Percentiles rank a stretch among this genome's conserved stretches.
Conservation (phyloP, 2,329 filamentous ascomycete species). For the Aspergillus tamarii region DNA sequence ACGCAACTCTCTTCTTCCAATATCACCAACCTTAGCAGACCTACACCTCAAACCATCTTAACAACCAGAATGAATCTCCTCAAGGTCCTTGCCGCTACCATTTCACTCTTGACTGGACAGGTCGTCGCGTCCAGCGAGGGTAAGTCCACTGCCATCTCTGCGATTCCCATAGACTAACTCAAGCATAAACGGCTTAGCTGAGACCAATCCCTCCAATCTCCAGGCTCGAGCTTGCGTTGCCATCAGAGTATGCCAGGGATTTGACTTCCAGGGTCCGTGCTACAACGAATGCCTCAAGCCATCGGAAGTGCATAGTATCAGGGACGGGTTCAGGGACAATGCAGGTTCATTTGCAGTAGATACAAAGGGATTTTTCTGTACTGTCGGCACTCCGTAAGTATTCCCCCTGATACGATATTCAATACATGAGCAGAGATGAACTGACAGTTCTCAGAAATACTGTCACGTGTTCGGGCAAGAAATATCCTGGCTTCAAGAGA, state of each 20-base stretch:
- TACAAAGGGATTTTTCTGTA: background rate
- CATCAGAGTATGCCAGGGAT: background rate
- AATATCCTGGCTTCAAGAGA: background rate
- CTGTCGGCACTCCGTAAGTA: background rate
- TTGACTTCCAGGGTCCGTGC: background rate
- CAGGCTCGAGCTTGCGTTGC: background rate
- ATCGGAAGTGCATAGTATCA: background rate
- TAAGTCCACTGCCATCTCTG: no score
- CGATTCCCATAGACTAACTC: no score
- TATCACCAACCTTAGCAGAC: no score
- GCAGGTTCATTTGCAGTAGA: background rate
- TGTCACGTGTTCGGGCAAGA: background rate
- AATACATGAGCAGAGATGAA: background rate
- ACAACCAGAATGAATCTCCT: no score
- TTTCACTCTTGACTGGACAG: no score
- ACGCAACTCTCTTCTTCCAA: no score
- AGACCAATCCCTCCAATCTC: background rate
- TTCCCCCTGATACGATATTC: background rate
- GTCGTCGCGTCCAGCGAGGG: no score
- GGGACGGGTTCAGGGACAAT: background rate
- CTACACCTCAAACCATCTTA: no score
- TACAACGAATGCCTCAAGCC: background rate
- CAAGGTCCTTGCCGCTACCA: no score
- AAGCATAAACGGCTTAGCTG: no score
- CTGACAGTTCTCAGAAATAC: background rate